Conservation (phyloP, 345 rosid genomes). For the Dimocarpus longan region DNA sequence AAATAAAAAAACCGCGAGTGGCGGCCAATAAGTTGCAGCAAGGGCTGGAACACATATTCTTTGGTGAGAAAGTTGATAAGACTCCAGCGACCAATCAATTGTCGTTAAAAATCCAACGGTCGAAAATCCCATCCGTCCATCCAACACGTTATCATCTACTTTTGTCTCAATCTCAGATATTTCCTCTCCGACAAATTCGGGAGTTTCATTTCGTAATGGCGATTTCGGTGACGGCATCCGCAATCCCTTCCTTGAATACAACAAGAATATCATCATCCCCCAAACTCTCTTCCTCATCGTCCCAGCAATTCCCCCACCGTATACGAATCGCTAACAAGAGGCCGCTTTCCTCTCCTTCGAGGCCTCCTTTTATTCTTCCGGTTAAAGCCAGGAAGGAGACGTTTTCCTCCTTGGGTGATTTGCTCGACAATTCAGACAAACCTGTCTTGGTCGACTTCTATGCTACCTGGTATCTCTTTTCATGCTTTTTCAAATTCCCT, state of each 20-base stretch:
- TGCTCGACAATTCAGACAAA: conserved; percentile 65
- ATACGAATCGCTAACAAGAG: conserved; percentile 24
- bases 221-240: conserved; percentile 46
- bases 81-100: not conserved
- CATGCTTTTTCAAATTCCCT: no score
- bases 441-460: conserved; percentile 88
- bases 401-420: conserved; percentile 67
- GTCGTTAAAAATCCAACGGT: conserved; percentile 6
- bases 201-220: conserved; percentile 39
- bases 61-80: not conserved
- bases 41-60: not conserved
- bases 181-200: not conserved
- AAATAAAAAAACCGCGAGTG: no score
- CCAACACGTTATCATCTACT: no score
- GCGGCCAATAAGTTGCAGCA: not conserved
- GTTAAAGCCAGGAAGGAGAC: conserved; percentile 80
- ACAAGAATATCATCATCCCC: conserved; percentile 8
- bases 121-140: not conserved
- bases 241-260: conserved; percentile 28
- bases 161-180: not conserved
- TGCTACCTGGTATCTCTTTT: conserved; percentile 67
- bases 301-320: conserved; percentile 35
- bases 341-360: conserved; percentile 27
- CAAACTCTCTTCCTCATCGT: conserved; percentile 36
- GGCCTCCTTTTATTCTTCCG: conserved; percentile 35